Evolutionary conservation across 2,329 filamentous ascomycete genomes (phyloP), one percentile per base, ranked within the genome.

Genomic region (Pseudocercospora musae): DNA sequence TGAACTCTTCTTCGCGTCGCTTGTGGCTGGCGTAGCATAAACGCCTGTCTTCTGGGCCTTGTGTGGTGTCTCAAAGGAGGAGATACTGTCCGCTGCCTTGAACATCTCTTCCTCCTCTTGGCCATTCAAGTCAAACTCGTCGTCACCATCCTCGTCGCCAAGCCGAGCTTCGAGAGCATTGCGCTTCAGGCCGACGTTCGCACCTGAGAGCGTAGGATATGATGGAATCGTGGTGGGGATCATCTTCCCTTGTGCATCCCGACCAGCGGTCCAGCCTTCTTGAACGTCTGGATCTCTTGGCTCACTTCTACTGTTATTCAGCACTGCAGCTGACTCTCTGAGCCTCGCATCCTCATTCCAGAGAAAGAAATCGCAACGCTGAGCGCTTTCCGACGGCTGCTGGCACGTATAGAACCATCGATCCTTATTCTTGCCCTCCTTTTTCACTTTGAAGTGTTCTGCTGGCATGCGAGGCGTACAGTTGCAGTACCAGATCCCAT

Each of bases 361-460:
- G 0, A 87, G 72, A 66, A 86, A 87, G 73, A 87, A 85, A 0
- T 76, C 77, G 68, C 85, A 88, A 44, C 79, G 76, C 50, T 80
- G 75, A 29, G 29, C 29, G 25, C 52, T 23, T 20, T 54, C 52
- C 9, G 52, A 37, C 21, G 78, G 75, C 2, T 75, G 69, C 66
- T 85, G 83, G 69, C 85, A 88, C 3, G 81, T 83, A 67, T 85
- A 86, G 72, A 87, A 75, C 71, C 68, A 69, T 66, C 72, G 71
- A 10, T 84, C 84, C 62, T 85, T 77, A 66, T 87, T 87, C 49
- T 74, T 73, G 10, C 81, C 80, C 29, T 81, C 79, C 64, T 87
- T 88, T 71, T 84, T 86, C 1, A 82, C 81, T 68, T 85, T 79
- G 63, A 85, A 82, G 57, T 81, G 82, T 25, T 79, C 77, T 2